phyloP scores from a whole-genome alignment of 257 asterid species.

The Osmanthus fragrans region DNA sequence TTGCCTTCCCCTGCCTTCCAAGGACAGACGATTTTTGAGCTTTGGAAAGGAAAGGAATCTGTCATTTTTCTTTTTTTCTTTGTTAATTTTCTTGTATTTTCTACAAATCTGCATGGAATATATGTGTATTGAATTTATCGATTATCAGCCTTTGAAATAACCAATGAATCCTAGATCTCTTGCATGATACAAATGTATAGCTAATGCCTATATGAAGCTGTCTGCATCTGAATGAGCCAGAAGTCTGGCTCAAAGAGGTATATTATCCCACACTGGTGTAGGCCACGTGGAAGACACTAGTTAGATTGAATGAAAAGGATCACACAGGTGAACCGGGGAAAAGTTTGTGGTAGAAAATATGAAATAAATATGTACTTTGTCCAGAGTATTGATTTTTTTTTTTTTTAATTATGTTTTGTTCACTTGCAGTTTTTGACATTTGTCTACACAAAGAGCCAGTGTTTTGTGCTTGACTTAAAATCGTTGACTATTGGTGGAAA shows the following conservation, averaged over 20 bases:
- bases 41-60: not conserved
- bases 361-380: conserved; percentile 1
- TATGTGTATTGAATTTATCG: not conserved
- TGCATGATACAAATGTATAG: not conserved
- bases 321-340: not conserved
- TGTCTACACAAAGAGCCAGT: not conserved
- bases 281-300: not conserved
- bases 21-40: not conserved
- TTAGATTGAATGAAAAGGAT: not conserved
- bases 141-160: not conserved
- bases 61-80: not conserved
- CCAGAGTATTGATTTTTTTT: not conserved
- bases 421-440: not conserved
- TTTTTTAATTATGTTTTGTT: not conserved
- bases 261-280: not conserved
- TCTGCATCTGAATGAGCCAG: not conserved
- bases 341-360: conserved; percentile 1
- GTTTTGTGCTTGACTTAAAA: not conserved
- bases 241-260: not conserved
- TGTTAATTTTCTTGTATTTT: not conserved
- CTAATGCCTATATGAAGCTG: not conserved
- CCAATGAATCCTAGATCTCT: not conserved
- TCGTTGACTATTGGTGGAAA: not conserved
- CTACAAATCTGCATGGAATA: not conserved
- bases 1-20: not conserved